Percentiles rank a stretch among this genome's conserved stretches.
These are phyloP conservation scores for Silybum marianum DNA, from an alignment of 129 eudicot genomes.

Conservation along the genomic window DNA sequence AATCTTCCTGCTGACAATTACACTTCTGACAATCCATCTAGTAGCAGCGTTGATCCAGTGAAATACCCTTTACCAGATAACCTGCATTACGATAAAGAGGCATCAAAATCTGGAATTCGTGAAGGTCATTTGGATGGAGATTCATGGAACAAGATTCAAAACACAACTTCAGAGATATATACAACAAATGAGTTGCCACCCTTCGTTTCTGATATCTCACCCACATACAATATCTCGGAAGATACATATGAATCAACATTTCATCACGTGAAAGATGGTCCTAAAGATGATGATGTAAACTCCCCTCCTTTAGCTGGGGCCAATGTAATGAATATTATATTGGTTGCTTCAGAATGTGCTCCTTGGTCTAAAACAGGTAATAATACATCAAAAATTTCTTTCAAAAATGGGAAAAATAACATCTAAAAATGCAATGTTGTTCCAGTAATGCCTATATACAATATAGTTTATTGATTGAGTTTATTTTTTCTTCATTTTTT, in stretches of 20 bases:
- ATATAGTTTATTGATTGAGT: neutral
- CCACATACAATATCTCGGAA: slow-evolving; percentile 32
- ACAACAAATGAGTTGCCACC: slow-evolving; percentile 30
- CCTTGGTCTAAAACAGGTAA: slow-evolving; percentile 95
- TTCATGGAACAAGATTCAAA: slow-evolving; percentile 17
- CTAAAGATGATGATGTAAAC: slow-evolving; percentile 45
- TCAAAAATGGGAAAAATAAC: neutral
- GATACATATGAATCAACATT: slow-evolving; percentile 28
- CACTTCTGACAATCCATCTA: slow-evolving; percentile 18
- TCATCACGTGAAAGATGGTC: slow-evolving; percentile 26
- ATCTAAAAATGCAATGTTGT: neutral
- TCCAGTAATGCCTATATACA: neutral
- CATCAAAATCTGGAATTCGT: slow-evolving; percentile 32
- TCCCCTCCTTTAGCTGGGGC: slow-evolving; percentile 88
- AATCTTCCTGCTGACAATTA: slow-evolving; percentile 24
- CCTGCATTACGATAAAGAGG: slow-evolving; percentile 20
- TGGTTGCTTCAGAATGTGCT: slow-evolving; percentile 97
- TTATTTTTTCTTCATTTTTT: too few species aligned
- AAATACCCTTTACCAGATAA: slow-evolving; percentile 3
- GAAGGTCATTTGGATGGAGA: slow-evolving; percentile 32
- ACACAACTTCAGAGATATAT: slow-evolving; percentile 21
- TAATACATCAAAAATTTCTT: neutral
- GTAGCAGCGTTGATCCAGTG: slow-evolving; percentile 10
- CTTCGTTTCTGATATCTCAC: slow-evolving; percentile 38
- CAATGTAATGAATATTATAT: slow-evolving; percentile 79